phyloP scores from a whole-genome alignment of 2,329 filamentous ascomycete species.

The Clonostachys solani region DNA sequence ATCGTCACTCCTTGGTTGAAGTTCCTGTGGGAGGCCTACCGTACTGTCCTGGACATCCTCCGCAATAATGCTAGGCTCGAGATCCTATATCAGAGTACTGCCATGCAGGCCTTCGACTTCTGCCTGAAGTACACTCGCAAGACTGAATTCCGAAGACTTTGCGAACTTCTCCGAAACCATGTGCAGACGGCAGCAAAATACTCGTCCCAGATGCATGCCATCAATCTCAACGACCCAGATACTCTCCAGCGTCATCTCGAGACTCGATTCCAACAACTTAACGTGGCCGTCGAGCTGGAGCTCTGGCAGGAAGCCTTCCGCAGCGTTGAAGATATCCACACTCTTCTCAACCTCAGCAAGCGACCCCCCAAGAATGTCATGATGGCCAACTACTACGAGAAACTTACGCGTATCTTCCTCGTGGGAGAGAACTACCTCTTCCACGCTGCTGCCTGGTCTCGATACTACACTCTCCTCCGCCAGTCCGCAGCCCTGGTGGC shows the following conservation, averaged over 20 bases:
- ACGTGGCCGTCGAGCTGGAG: conserved; percentile 96
- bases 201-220: conserved; percentile 97
- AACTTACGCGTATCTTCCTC: conserved; percentile 96
- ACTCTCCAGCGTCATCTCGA: conserved; percentile 96
- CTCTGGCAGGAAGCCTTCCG: conserved; percentile 99
- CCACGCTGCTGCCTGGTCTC: conserved; percentile 95
- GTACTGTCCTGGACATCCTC: conserved; percentile 95
- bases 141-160: conserved; percentile 98
- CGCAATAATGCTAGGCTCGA: conserved; percentile 98
- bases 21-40: conserved; percentile 99
- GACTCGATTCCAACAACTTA: conserved; percentile 96
- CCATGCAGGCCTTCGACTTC: conserved; percentile 97
- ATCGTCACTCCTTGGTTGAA: conserved; percentile 99
- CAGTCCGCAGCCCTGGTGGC: conserved; percentile 82
- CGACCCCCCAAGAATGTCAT: conserved; percentile 97
- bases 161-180: conserved; percentile 96
- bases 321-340: conserved; percentile 98
- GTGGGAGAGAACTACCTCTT: conserved; percentile 99
- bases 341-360: conserved; percentile 94
- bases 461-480: conserved; percentile 94
- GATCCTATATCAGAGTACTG: conserved; percentile 97
- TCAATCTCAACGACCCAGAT: conserved; percentile 96
- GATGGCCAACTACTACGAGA: conserved; percentile 99
- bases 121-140: conserved; percentile 97
- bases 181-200: conserved; percentile 99